Conservation (phyloP, 345 rosid genomes). For the Rhizophora apiculata region DNA sequence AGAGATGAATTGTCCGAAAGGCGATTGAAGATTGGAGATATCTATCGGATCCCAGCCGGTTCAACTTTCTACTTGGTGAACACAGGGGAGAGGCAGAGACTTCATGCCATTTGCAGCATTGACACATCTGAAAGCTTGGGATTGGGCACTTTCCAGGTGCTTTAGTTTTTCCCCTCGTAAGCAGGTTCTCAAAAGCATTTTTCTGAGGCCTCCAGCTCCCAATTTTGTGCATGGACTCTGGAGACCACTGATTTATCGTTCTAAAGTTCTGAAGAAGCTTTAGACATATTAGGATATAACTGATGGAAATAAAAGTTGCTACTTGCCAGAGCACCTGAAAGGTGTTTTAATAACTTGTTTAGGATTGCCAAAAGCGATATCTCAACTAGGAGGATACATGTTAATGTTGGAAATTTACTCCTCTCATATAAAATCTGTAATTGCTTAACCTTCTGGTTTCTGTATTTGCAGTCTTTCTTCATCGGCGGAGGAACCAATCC, state of each 20-base stretch:
- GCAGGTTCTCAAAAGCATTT: background rate
- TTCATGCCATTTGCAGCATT: slow-evolving; percentile 62
- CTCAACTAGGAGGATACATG: no score
- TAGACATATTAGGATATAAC: no score
- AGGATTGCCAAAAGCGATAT: no score
- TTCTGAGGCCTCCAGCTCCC: background rate
- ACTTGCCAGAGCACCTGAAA: background rate
- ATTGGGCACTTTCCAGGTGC: slow-evolving; percentile 64
- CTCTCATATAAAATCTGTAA: background rate
- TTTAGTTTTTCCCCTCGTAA: background rate
- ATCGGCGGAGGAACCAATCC: slow-evolving; percentile 73
- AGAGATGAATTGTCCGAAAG: slow-evolving; percentile 51
- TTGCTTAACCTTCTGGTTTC: background rate
- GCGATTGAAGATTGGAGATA: slow-evolving; percentile 54
- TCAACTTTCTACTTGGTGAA: slow-evolving; percentile 78
- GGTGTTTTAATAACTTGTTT: background rate
- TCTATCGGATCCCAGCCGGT: slow-evolving; percentile 66
- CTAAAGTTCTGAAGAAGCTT: no score
- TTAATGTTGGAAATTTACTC: no score
- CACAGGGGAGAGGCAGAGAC: slow-evolving; percentile 55
- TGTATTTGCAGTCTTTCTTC: slow-evolving; percentile 63
- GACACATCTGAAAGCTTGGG: slow-evolving; percentile 74
- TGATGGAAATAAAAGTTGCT: background rate
- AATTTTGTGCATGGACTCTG: background rate
- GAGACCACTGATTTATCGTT: no score